phyloP scores from a whole-genome alignment of 2,329 filamentous ascomycete genomes.

The Aspergillus oerlinghausenensis region DNA sequence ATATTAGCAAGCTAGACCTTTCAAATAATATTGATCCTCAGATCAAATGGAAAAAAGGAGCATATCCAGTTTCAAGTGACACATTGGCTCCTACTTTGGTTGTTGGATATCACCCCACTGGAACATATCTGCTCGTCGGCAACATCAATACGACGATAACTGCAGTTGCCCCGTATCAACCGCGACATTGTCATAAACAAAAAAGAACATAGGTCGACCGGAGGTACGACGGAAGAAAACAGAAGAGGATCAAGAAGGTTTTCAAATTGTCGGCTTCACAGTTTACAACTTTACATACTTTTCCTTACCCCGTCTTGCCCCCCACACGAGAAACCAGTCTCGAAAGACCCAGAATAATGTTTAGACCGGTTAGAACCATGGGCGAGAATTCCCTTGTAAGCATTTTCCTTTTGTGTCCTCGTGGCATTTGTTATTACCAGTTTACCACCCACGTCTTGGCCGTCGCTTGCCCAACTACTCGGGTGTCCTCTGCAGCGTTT shows the following conservation, averaged over 20 bases:
- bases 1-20: not conserved
- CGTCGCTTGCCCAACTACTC: not conserved
- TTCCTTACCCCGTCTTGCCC: constrained; percentile 3
- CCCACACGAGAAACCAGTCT: constrained; percentile 5
- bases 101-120: not conserved
- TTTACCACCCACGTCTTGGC: not conserved
- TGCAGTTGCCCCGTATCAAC: not conserved
- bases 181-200: not conserved
- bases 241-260: not conserved
- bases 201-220: not conserved
- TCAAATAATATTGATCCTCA: not conserved
- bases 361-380: constrained; percentile 4
- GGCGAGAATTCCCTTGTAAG: constrained; percentile 4
- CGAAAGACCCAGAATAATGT: constrained; percentile 3
- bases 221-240: not conserved
- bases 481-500: not conserved
- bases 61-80: not conserved
- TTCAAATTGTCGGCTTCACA: not conserved
- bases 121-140: not conserved
- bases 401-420: not conserved
- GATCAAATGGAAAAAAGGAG: not conserved
- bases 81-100: not conserved
- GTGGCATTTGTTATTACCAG: not conserved
- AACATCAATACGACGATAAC: not conserved
- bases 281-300: not conserved